Conservation (phyloP, 352 stramenopile species). For the Thalassiosira exigua region DNA sequence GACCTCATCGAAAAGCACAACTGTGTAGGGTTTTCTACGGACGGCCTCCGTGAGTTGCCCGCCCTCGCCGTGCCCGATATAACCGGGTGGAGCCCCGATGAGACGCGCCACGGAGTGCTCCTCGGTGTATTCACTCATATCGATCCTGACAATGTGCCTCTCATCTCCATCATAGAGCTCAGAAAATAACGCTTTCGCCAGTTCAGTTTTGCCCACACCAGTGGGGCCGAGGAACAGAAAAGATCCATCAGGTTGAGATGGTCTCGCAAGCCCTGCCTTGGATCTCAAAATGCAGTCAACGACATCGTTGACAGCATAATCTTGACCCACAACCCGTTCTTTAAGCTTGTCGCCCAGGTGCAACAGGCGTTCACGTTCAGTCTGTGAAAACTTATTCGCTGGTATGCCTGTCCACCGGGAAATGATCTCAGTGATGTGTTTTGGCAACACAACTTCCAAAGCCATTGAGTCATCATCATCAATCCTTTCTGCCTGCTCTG, state of each 20-base stretch:
- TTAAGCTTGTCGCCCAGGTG: slow-evolving; percentile 92
- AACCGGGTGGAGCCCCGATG: slow-evolving; percentile 94
- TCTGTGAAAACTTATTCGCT: slow-evolving; percentile 71
- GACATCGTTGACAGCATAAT: slow-evolving; percentile 91
- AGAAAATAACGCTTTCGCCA: slow-evolving; percentile 93
- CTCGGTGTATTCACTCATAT: slow-evolving; percentile 99
- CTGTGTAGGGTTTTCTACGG: slow-evolving; percentile 94
- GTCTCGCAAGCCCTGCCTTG: slow-evolving; percentile 89
- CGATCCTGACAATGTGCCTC: slow-evolving; percentile 92
- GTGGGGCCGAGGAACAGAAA: slow-evolving; percentile 96
- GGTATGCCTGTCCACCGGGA: slow-evolving; percentile 78
- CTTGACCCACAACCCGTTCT: slow-evolving; percentile 92
- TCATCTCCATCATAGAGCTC: slow-evolving; percentile 96
- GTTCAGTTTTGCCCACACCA: slow-evolving; percentile 86
- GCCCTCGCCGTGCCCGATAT: slow-evolving; percentile 94
- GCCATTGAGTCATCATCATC: slow-evolving; percentile 57
- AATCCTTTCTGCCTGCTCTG: slow-evolving; percentile 35
- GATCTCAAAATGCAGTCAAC: slow-evolving; percentile 91
- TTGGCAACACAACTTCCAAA: slow-evolving; percentile 70
- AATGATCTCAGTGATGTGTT: slow-evolving; percentile 77
- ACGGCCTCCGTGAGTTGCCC: slow-evolving; percentile 96
- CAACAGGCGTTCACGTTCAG: slow-evolving; percentile 93
- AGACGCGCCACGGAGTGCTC: slow-evolving; percentile 92
- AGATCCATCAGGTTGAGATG: slow-evolving; percentile 91
- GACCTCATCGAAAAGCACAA: slow-evolving; percentile 97